Evolutionary conservation across 257 asterid species (phyloP).

Genomic region (Solanum acaule): DNA sequence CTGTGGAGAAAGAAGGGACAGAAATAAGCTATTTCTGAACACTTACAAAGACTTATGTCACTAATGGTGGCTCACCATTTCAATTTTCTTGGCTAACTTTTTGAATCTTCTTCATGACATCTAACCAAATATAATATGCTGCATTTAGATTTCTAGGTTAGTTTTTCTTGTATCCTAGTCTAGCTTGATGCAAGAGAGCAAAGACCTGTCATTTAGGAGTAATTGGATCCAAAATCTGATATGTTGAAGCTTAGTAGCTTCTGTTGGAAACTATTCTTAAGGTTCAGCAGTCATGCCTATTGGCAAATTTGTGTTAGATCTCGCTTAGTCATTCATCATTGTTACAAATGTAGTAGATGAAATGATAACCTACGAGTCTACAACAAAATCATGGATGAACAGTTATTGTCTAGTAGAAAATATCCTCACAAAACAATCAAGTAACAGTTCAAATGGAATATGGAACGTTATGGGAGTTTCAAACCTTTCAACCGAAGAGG

Average conservation of each 20-base stretch:
- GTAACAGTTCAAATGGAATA: background rate
- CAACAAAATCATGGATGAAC: background rate
- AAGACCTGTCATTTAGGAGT: background rate
- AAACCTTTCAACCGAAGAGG: background rate
- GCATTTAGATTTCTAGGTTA: background rate
- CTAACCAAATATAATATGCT: background rate
- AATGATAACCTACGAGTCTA: background rate
- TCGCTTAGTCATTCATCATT: background rate
- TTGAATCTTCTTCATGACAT: background rate
- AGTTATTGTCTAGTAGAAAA: background rate
- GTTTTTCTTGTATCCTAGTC: background rate
- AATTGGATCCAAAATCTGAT: background rate
- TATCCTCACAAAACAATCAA: background rate
- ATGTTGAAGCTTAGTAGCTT: background rate
- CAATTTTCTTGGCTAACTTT: background rate
- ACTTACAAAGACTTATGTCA: background rate
- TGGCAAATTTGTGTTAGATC: background rate
- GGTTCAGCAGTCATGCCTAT: background rate
- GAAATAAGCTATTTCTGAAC: conserved; percentile 14
- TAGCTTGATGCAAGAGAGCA: background rate
- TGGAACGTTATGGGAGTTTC: background rate
- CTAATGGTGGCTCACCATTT: conserved; percentile 40
- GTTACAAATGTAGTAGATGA: background rate
- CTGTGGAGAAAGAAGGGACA: conserved; percentile 81
- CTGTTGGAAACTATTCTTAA: background rate